Conservation (phyloP, 768 basidiomycete genomes). For the Macrolepiota fuliginosa region DNA sequence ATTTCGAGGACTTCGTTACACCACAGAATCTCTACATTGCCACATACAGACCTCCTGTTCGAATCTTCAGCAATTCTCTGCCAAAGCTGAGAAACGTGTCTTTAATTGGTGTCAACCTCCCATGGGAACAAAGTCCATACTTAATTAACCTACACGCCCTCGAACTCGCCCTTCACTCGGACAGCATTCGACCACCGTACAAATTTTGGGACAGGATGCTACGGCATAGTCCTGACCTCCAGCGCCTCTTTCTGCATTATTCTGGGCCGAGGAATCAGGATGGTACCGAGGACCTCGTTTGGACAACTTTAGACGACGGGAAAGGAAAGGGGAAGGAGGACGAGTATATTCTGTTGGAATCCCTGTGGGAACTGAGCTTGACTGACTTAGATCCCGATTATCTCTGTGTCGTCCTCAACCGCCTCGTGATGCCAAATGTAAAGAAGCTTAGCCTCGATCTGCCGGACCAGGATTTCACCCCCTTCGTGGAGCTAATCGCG, state of each 20-base stretch:
- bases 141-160: conserved; percentile 46
- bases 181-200: conserved; percentile 56
- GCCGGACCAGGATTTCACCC: conserved; percentile 53
- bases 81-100: conserved; percentile 54
- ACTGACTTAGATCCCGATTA: conserved; percentile 58
- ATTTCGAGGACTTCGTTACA: conserved; percentile 56
- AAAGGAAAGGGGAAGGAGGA: conserved; percentile 22
- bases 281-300: conserved; percentile 32
- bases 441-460: conserved; percentile 46
- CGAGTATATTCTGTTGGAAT: conserved; percentile 28
- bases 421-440: conserved; percentile 44
- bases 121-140: conserved; percentile 51
- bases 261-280: conserved; percentile 47
- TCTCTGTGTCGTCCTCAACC: conserved; percentile 42
- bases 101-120: conserved; percentile 64
- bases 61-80: conserved; percentile 50
- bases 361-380: conserved; percentile 45
- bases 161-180: conserved; percentile 59
- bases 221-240: conserved; percentile 43
- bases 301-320: conserved; percentile 24
- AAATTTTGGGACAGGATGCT: conserved; percentile 53
- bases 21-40: conserved; percentile 50
- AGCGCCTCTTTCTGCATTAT: conserved; percentile 51
- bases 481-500: conserved; percentile 39
- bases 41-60: conserved; percentile 57